These are phyloP conservation scores for Phytophthora gonapodyides DNA, from an alignment of 352 stramenopile genomes.

Conservation along the genomic window DNA sequence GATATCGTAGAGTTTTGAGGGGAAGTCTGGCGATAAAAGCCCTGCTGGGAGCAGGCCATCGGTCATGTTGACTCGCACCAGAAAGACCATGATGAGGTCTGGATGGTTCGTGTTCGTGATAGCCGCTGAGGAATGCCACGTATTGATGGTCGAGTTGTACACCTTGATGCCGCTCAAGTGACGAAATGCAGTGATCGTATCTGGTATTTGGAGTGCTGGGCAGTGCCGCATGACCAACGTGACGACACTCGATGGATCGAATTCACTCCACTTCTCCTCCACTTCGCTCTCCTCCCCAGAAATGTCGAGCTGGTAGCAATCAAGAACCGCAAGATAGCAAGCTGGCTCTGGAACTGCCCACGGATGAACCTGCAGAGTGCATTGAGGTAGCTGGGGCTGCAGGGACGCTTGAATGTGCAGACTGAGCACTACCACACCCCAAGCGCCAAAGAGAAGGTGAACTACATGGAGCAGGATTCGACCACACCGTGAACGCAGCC, in stretches of 20 bases:
- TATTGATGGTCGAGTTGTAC: slow-evolving; percentile 39
- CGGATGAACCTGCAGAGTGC: slow-evolving; percentile 24
- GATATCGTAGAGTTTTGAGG: slow-evolving; percentile 29
- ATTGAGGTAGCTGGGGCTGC: slow-evolving; percentile 13
- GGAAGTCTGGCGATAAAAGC: slow-evolving; percentile 34
- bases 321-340: slow-evolving; percentile 38
- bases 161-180: slow-evolving; percentile 35
- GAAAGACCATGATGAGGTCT: slow-evolving; percentile 25
- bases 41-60: slow-evolving; percentile 32
- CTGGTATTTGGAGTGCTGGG: slow-evolving; percentile 22
- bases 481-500: background rate
- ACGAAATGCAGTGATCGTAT: slow-evolving; percentile 22
- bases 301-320: slow-evolving; percentile 23
- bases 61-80: slow-evolving; percentile 39
- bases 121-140: slow-evolving; percentile 27
- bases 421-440: slow-evolving; percentile 14
- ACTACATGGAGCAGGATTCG: background rate
- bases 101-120: slow-evolving; percentile 22
- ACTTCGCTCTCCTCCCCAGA: slow-evolving; percentile 18
- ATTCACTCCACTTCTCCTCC: slow-evolving; percentile 8
- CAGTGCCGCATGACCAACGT: slow-evolving; percentile 39
- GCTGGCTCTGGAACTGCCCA: slow-evolving; percentile 30
- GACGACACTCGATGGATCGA: slow-evolving; percentile 29
- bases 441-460: slow-evolving; percentile 11
- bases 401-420: slow-evolving; percentile 21